Percentiles rank a stretch among this genome's conserved stretches.
These are phyloP conservation scores for Cladobotryum mycophilum DNA, from an alignment of 2,329 filamentous ascomycete species.

Conservation along the genomic window DNA sequence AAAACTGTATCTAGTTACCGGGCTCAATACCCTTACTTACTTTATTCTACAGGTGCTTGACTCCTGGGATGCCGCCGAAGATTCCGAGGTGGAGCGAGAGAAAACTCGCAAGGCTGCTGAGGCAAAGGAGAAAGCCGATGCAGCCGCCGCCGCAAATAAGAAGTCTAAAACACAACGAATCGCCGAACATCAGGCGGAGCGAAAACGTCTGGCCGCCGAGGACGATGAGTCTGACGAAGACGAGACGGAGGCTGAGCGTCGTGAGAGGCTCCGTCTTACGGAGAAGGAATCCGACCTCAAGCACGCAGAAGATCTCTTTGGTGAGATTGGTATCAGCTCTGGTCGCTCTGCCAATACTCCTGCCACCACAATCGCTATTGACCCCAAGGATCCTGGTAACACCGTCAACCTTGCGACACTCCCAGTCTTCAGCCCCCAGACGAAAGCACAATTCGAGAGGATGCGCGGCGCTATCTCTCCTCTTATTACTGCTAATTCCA, in stretches of 20 bases:
- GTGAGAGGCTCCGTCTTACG: slow-evolving; percentile 66
- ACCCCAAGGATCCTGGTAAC: slow-evolving; percentile 66
- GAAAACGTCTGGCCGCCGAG: slow-evolving; percentile 46
- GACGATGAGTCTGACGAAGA: slow-evolving; percentile 57
- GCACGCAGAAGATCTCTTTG: slow-evolving; percentile 89
- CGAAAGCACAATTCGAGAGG: slow-evolving; percentile 77
- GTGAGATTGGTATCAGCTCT: slow-evolving; percentile 59
- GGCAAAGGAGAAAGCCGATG: slow-evolving; percentile 82
- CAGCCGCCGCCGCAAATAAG: slow-evolving; percentile 81
- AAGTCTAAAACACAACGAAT: slow-evolving; percentile 85
- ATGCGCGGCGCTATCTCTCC: slow-evolving; percentile 75
- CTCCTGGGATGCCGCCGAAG: slow-evolving; percentile 93
- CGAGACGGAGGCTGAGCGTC: slow-evolving; percentile 65
- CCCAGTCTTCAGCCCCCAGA: slow-evolving; percentile 81
- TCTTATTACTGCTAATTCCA: slow-evolving; percentile 65
- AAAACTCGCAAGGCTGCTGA: slow-evolving; percentile 84
- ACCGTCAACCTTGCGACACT: slow-evolving; percentile 76
- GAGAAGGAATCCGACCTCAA: slow-evolving; percentile 85
- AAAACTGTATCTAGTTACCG: neutral
- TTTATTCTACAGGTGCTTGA: slow-evolving; percentile 65
- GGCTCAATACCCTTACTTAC: neutral
- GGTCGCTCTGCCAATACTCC: slow-evolving; percentile 63
- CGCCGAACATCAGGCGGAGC: slow-evolving; percentile 65
- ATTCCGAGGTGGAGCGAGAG: slow-evolving; percentile 93
- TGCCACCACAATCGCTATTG: slow-evolving; percentile 60